Evolutionary conservation across 1,284 basidiomycete genomes (phyloP), one percentile per base, ranked within the genome.

Genomic region (Sporisorium graminicola): DNA sequence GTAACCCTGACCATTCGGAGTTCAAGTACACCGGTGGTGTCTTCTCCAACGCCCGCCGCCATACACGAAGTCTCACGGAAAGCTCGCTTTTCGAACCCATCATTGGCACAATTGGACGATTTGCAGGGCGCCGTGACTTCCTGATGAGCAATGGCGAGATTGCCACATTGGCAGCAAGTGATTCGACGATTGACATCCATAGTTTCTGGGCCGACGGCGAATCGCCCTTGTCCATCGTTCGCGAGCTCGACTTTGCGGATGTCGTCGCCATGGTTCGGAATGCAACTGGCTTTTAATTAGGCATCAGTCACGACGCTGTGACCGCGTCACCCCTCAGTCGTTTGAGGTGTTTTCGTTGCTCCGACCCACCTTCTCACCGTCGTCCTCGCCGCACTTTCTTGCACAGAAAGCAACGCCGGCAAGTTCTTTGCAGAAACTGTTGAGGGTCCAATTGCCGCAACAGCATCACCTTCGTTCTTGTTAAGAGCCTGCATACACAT

Each of bases 21-120:
- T 37, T 40, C 31, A 53, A 53, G 14, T 53, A 37, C 24, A 40
- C 33, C n/a, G 51, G 51, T 26, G 51, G 33, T 20, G n/a, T n/a
- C 20, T 53, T 53, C 51, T 53, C 51, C 51, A 53, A 53, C 24
- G 51, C 51, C 16, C 33, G 51, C 4, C 31, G 51, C 33, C 51
- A 53, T 37, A 33, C 51, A 3, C 33, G 51, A 16, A 37, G 7
- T 35, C 22, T 53, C 3, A 14, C 51, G 10, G 16, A 35, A 9
- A n/a, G 22, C 5, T 16, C 51, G 33, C n/a, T 31, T 20, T 33
- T 31, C 31, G 31, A 44, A 44, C n/a, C 10, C 5, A 5, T 44
- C 18, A 20, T 20, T 44, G 43, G 43, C 18, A 24, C 10, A 12
- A 44, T 5, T 44, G 43, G 18, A 9, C 16, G 22, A 44, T 3